Percentiles rank a stretch among this genome's conserved stretches.
phyloP scores from a whole-genome alignment of 495 filamentous ascomycete genomes.

The Trichoderma asperelloides region DNA sequence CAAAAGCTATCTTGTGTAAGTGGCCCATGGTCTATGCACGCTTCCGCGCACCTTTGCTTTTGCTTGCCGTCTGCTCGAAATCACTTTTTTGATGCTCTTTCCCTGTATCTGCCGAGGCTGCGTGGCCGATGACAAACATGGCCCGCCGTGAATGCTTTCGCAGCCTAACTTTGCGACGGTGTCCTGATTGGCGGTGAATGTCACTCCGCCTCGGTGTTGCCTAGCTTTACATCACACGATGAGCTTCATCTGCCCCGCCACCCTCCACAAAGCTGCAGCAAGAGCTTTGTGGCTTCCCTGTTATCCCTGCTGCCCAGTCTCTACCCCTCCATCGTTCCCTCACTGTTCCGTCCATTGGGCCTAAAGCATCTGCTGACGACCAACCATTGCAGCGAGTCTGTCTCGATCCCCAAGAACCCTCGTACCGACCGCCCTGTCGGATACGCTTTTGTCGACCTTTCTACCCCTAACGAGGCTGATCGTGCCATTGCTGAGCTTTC shows the following conservation, averaged over 20 bases:
- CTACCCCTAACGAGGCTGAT: constrained; percentile 85
- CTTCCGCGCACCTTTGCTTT: not conserved
- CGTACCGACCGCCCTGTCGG: constrained; percentile 96
- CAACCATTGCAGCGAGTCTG: constrained; percentile 71
- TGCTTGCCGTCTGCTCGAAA: not conserved
- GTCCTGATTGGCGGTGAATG: constrained; percentile 8
- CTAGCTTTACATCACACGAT: not conserved
- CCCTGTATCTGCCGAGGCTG: not conserved
- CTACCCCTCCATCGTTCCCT: not conserved
- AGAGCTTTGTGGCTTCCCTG: constrained; percentile 4
- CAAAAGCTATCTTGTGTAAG: constrained; percentile 95
- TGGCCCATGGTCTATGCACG: constrained; percentile 20
- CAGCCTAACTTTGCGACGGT: constrained; percentile 5
- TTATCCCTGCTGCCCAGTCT: constrained; percentile 2
- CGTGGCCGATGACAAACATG: not conserved
- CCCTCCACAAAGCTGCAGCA: not conserved
- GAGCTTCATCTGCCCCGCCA: not conserved
- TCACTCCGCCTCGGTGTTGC: not conserved
- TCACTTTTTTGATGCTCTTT: constrained; percentile 7
- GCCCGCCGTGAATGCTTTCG: not conserved
- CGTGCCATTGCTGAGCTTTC: constrained; percentile 90
- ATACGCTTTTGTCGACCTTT: constrained; percentile 97
- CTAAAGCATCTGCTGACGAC: not conserved
- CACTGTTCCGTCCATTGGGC: not conserved
- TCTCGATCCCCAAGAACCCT: constrained; percentile 97